Base-by-base conservation (phyloP, 345 rosid species). In the Barbarea vulgaris region DNA sequence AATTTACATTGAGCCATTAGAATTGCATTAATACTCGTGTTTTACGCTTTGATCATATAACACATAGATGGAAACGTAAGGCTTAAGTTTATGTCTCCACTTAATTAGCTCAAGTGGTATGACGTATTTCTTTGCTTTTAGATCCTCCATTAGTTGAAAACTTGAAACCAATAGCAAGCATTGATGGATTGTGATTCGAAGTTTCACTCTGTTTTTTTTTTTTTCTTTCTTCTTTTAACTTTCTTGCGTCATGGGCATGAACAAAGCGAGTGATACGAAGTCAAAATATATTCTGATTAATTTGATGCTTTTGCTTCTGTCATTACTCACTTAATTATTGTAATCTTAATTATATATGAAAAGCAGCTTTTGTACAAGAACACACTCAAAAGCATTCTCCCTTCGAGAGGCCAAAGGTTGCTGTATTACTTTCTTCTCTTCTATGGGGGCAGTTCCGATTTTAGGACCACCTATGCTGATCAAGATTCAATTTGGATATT, bases 391-490 rank as follows among this genome's bases (percentile, higher is more conserved):
- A 77, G 77, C 69, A 65, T 58, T 50, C 69, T 72, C 81, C 47
- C 77, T 77, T 72, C 33, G 18, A 65, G 81, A 64, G 69, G 77
- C 81, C 77, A 77, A 77, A 72, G 77, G 81, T 65, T 77, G 81
- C 73, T 57, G 67, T 33, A 18, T 21, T 77, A 64, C 76, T 77
- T 70, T 70, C 80, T 77, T 77, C 76, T 70, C 67, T 64, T 77
- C 44, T 46, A 64, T 77, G 69, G 70, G 58, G 55, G 44, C 66
- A 52, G 80, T 77, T 77, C 10, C 15, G 55, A 70, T 54, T 31
- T 31, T 57, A 65, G 81, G 81, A 77, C 81, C 81, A 77, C 81
- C 4, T 64, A n/a, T 22, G 76, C 71, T 64, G 67, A 46, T 77
- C 75, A 64, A 77, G 67, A 70, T 72, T 65, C 73, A 58, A 39